Evolutionary conservation across 805 yeast genomes (phyloP), one percentile per base, ranked within the genome.

Genomic region (Deakozyma indianensis): DNA sequence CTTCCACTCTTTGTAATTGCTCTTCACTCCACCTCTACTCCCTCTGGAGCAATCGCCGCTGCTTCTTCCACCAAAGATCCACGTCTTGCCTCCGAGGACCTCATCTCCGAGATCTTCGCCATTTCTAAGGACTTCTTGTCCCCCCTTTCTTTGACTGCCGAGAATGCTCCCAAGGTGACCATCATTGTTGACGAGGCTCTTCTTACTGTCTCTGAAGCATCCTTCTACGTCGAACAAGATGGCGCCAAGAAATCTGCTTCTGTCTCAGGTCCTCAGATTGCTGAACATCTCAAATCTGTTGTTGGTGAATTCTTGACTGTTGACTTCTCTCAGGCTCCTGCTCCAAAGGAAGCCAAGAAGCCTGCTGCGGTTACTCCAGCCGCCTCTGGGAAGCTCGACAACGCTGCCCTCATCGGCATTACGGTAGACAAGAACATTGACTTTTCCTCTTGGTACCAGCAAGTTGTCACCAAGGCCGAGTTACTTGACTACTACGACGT

Each of bases 401-500:
- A 84, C 59, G 92, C 95, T 43, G 87, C 90, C 58, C 69, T 88
- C 58, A 84, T 92, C 55, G 98, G 98, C 66, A 90, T 92, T 63
- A 92, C 97, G 41, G 94, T 83, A 44, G 95, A 86, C 66, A 92
- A 92, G 68, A 76, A 78, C 51, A 71, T 77, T 57, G 98, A 92
- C 63, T 92, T 92, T 72, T 79, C 98, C 50, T 78, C 87, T 45
- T 92, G 99, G 99, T 92, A 92, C 70, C 88, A 88, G 57, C 98
- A 92, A 71, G 81, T 94, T 48, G 74, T 88, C 53, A 83, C 94
- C 58, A 92, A 92, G 69, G 94, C 96, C 67, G 99, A 92, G 67
- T 85, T 94, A 95, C 74, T 92, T 58, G 98, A 94, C 64, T 92
- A 92, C 72, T 92, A 92, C 62, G 98, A 94, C 62, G 97, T 92